These are phyloP conservation scores for Nitzschia sp. DNA, from an alignment of 108 stramenopile genomes.

Conservation along the genomic window DNA sequence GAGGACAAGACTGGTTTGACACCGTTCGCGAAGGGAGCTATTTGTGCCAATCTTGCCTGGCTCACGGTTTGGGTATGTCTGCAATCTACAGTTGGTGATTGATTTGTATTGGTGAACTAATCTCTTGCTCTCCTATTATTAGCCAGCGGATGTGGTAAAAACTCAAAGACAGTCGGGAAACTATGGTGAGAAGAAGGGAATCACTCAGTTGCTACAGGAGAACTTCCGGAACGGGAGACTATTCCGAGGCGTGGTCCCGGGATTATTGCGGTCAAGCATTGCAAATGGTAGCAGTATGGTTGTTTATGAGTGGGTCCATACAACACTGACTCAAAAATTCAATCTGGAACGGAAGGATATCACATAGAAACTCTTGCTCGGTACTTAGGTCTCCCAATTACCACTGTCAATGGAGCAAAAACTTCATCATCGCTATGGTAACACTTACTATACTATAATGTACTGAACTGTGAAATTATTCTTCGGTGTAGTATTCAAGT, in stretches of 20 bases:
- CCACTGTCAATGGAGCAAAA: not conserved
- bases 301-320: conserved; percentile 59
- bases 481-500: too few relatives aligned
- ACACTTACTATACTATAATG: too few relatives aligned
- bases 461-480: too few relatives aligned
- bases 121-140: not conserved
- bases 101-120: not conserved
- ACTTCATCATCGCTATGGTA: not conserved
- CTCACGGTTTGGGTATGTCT: conserved; percentile 60
- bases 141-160: conserved; percentile 78
- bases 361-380: conserved; percentile 17
- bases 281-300: conserved; percentile 83
- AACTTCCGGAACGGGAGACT: conserved; percentile 51
- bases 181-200: conserved; percentile 37
- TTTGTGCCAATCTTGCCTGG: conserved; percentile 83
- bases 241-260: conserved; percentile 71
- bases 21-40: conserved; percentile 73
- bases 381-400: not conserved
- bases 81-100: not conserved
- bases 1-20: conserved; percentile 26
- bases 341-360: conserved; percentile 35
- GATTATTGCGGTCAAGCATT: conserved; percentile 59
- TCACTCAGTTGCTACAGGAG: conserved; percentile 44
- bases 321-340: conserved; percentile 23
- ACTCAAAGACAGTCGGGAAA: conserved; percentile 72